Evolutionary conservation across 495 filamentous ascomycete species (phyloP), one percentile per base, ranked within the genome.

Genomic region (Cercophora scortea): DNA sequence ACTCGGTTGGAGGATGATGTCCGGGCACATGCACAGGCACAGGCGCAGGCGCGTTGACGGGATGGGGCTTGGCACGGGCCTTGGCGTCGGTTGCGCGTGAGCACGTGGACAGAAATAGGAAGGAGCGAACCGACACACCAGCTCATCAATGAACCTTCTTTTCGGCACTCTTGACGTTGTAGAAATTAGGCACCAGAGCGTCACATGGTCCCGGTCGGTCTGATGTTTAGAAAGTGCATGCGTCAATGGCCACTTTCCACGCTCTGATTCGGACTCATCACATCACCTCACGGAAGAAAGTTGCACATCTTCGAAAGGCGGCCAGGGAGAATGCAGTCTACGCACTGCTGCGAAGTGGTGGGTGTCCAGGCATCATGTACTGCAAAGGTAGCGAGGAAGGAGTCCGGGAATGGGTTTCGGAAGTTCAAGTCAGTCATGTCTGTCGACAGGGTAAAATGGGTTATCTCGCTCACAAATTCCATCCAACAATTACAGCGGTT

Each of bases 241-340:
- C 25, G 25, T 2, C 5, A 25, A 25, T 25, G 25, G 25, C 25
- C 25, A 25, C 25, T 5, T 81, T 73, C 58, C 76, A 81, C 54
- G 80, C 86, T 19, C 68, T 90, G 45, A 88, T 90, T 36, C 77
- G 84, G 39, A 90, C 86, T 5, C 87, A 90, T 62, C 87, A 90
- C 69, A 90, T 90, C 64, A 89, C 86, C 25, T 89, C 85, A 9
- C 86, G 86, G 44, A 88, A 87, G 52, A 90, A 90, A 63, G 78
- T 90, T 15, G 74, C 78, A 10, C 75, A 76, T 11, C 71, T 90
- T 17, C 81, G 79, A 59, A 79, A 81, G 48, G 82, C 84, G 4
- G 82, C 87, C 3, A 68, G 76, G 39, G 66, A 74, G 12, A 66
- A 76, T 56, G 63, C 73, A 53, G 78, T 81, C 61, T 76, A 74